Percentiles rank a stretch among this genome's conserved stretches.
These are phyloP conservation scores for Venturiaceae sp. DNA, from an alignment of 2,329 filamentous ascomycete species.

Conservation along the genomic window DNA sequence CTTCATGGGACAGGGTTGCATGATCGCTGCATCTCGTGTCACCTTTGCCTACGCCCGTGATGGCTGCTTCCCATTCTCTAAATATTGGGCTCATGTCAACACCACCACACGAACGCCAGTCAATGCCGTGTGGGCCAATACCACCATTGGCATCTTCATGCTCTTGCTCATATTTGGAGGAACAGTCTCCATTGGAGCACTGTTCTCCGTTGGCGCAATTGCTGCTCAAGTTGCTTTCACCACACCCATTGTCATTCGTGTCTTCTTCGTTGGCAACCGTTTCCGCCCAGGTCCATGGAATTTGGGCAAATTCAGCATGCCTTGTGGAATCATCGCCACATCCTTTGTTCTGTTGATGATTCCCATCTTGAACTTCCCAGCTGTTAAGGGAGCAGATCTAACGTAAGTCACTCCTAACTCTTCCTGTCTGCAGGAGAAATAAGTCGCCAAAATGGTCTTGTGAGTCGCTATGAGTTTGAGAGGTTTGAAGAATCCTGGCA, in stretches of 20 bases:
- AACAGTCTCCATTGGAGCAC: slow-evolving; percentile 51
- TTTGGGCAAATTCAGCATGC: slow-evolving; percentile 48
- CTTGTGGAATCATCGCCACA: slow-evolving; percentile 47
- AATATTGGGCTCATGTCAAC: slow-evolving; percentile 52
- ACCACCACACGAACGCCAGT: slow-evolving; percentile 53
- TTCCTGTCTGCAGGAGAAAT: slow-evolving; percentile 3
- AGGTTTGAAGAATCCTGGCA: too few relatives aligned
- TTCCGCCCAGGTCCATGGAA: slow-evolving; percentile 63
- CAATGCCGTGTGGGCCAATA: slow-evolving; percentile 62
- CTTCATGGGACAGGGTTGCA: slow-evolving; percentile 64
- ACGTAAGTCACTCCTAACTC: slow-evolving; percentile 24
- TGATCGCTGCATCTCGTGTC: slow-evolving; percentile 57
- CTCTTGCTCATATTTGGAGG: slow-evolving; percentile 58
- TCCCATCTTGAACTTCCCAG: slow-evolving; percentile 57
- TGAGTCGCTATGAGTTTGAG: too few relatives aligned
- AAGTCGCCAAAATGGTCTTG: too few relatives aligned
- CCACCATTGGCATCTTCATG: slow-evolving; percentile 47
- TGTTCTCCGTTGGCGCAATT: slow-evolving; percentile 62
- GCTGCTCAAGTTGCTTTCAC: slow-evolving; percentile 55
- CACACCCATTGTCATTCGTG: slow-evolving; percentile 48
- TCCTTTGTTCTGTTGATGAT: slow-evolving; percentile 57
- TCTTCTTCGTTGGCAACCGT: slow-evolving; percentile 49
- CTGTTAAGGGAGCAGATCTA: slow-evolving; percentile 44
- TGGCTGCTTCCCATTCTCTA: slow-evolving; percentile 55
- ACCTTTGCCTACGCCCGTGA: slow-evolving; percentile 67